Base-by-base conservation (phyloP, 2,329 filamentous ascomycete species). In the Claviceps humidiphila region DNA sequence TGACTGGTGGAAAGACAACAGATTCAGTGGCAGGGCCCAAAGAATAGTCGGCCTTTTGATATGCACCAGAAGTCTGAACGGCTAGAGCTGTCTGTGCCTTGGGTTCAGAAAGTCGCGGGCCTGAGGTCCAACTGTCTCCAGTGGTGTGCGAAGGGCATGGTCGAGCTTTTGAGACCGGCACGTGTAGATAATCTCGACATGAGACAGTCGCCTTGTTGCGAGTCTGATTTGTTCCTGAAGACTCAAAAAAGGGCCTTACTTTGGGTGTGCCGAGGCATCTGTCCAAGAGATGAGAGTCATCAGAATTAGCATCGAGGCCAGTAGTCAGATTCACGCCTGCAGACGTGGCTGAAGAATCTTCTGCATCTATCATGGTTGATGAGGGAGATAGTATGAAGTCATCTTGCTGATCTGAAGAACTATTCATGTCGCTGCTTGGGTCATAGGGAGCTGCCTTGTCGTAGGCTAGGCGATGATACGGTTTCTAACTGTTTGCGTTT, bases 131-230 rank as follows among this genome's bases (percentile, higher is more conserved):
- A 16, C 7, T 39, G 8, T 54, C 51, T 5, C 48, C 38, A 14
- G 24, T 39, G 26, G 47, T 43, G 8, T 56, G 42, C 55, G 54
- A 26, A 47, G 51, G 43, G 41, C 52, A 60, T 4, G 61, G 54
- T 7, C 57, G 56, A 8, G 60, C 51, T 37, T 61, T 62, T 17
- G 61, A 60, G 26, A 58, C 44, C 4, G 53, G 58, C 16, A 55
- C 50, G 34, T 3, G 30, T 40, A 53, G n/a, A 30, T 51, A 26
- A 24, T 42, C 38, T 24, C n/a, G 52, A 43, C 30, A 24, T 7
- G 48, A 42, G 16, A 38, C 37, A 24, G 8, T 30, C 2, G 17
- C 5, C 7, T 20, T 8, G 16, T 26, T 17, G 14, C 22, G 37
- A 9, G 13, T n/a, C 6, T 41, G 34, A 17, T 20, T 16, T 6